Base-by-base conservation (phyloP, 1,284 basidiomycete species). In the Moesziomyces aphidis region DNA sequence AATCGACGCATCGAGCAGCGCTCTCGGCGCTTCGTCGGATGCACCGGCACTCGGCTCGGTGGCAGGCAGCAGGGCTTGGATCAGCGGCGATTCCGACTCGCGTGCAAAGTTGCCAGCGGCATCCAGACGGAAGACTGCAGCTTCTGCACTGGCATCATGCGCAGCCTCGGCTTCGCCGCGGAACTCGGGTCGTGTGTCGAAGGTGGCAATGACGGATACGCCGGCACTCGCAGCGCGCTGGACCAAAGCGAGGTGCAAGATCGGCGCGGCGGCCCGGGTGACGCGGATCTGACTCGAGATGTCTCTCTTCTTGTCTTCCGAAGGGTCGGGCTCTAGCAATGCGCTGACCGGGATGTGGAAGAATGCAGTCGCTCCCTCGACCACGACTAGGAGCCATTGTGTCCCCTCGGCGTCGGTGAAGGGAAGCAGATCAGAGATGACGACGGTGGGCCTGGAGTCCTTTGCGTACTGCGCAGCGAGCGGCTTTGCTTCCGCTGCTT, bases 321-420 rank as follows among this genome's bases (percentile, higher is more conserved):
- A 42, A 8, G 50, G 4, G 42, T 51, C n/a, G 23, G 73, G 54
- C 24, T 47, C 50, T 22, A 68, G 26, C 47, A 79, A 46, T 19
- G 54, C 57, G 39, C 54, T 52, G 39, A 76, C 50, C 2, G 77
- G 71, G 1, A 80, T 47, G 11, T 69, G 52, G 57, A 77, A 80
- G 65, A 80, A 71, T 9, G 77, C 76, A 11, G 71, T 73, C 3
- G 80, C 78, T 3, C 80, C 80, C 46, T 82, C 77, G 17, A 76
- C 63, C 9, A 77, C 66, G 17, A 80, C 43, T 34, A 82, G 54
- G 13, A 82, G 50, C 66, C 62, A 65, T 21, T 45, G 31, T 24
- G 61, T 46, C 15, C 57, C 70, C 15, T 69, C 46, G n/a, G 61
- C 47, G 21, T 66, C 65, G 4, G n/a, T 39, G 55, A 77, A 76